Conservation (phyloP, 73 alveolate species). For the Urostyla sp. region DNA sequence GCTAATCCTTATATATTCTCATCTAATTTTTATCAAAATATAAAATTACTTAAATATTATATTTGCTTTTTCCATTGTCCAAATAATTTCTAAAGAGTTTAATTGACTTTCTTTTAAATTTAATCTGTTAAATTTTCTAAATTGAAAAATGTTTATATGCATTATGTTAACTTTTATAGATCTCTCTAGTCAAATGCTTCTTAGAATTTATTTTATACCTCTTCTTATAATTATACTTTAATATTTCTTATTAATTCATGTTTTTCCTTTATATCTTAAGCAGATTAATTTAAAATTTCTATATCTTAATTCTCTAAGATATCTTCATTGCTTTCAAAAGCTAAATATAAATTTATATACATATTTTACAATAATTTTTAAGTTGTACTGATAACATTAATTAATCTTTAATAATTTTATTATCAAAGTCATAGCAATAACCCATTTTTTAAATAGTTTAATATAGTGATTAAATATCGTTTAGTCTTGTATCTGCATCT, state of each 20-base stretch:
- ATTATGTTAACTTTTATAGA: slow-evolving; percentile 22
- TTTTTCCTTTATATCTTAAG: slow-evolving; percentile 11
- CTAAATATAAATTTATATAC: background rate
- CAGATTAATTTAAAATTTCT: background rate
- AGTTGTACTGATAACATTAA: slow-evolving; percentile 29
- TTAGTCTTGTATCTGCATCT: slow-evolving; percentile 19
- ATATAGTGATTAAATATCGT: slow-evolving; percentile 1
- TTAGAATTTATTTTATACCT: slow-evolving; percentile 20
- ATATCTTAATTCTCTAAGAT: background rate
- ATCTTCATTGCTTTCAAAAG: background rate
- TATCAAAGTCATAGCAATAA: slow-evolving; percentile 32
- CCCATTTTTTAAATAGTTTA: slow-evolving; percentile 20
- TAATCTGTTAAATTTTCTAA: slow-evolving; percentile 62
- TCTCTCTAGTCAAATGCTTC: slow-evolving; percentile 51
- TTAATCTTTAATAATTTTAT: slow-evolving; percentile 33
- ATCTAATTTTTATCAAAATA: slow-evolving; percentile 8
- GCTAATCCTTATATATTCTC: slow-evolving; percentile 24
- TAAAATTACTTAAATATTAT: slow-evolving; percentile 30
- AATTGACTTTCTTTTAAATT: slow-evolving; percentile 57
- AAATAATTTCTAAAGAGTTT: slow-evolving; percentile 50
- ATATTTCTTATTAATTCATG: background rate
- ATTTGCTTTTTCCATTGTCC: slow-evolving; percentile 53
- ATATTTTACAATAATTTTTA: no score
- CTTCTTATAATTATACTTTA: slow-evolving; percentile 1
- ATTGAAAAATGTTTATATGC: slow-evolving; percentile 62